phyloP scores from a whole-genome alignment of 805 yeast species.

The Zygotorulaspora chibaensis region DNA sequence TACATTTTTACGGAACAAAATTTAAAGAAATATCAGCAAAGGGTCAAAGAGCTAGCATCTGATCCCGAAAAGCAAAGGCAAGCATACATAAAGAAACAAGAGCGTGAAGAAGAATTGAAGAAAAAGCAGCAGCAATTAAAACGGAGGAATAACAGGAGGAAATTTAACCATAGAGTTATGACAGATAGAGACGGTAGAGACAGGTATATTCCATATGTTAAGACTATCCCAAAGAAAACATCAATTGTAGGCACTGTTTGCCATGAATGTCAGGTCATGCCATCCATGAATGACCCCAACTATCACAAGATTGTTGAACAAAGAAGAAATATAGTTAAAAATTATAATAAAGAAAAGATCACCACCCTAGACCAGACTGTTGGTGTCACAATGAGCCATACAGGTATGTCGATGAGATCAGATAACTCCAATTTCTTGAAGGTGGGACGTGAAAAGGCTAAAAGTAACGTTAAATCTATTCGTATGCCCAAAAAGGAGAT shows the following conservation, averaged over 20 bases:
- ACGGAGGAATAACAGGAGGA: conserved; percentile 36
- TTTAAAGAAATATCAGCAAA: conserved; percentile 49
- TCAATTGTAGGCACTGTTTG: conserved; percentile 79
- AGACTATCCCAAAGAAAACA: conserved; percentile 85
- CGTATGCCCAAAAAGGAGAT: conserved; percentile 92
- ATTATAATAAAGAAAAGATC: conserved; percentile 54
- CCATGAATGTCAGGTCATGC: conserved; percentile 88
- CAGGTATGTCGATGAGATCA: conserved; percentile 77
- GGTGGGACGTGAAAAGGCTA: conserved; percentile 45
- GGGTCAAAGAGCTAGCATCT: conserved; percentile 34
- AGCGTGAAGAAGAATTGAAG: conserved; percentile 35
- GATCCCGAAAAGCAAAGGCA: conserved; percentile 38
- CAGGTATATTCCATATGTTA: conserved; percentile 71
- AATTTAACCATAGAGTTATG: conserved; percentile 36
- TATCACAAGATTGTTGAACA: conserved; percentile 60
- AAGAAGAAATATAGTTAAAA: conserved; percentile 45
- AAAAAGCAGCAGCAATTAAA: conserved; percentile 38
- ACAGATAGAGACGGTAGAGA: conserved; percentile 40
- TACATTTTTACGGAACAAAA: conserved; percentile 87
- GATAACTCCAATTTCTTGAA: conserved; percentile 67
- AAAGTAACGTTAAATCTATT: conserved; percentile 61
- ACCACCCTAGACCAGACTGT: conserved; percentile 75
- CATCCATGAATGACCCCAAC: conserved; percentile 67
- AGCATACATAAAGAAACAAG: conserved; percentile 32
- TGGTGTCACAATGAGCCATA: conserved; percentile 82